Conservation (phyloP, 306 rosid genomes). For the Glycyrrhiza uralensis region DNA sequence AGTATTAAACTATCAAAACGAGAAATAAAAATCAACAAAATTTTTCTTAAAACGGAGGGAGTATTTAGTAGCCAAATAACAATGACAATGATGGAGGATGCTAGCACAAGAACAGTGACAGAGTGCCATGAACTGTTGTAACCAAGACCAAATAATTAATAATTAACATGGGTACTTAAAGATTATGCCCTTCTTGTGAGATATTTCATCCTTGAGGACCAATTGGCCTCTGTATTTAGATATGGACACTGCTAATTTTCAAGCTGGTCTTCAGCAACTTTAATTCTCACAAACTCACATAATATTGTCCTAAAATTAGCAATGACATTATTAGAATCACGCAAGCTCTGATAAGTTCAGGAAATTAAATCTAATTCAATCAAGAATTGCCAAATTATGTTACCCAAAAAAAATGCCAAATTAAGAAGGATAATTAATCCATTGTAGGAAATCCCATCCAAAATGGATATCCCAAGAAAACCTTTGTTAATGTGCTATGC, state of each 20-base stretch:
- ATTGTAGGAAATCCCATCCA: background rate
- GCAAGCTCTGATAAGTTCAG: background rate
- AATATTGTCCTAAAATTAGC: background rate
- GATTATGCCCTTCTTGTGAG: constrained; percentile 17
- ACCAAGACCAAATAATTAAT: constrained; percentile 18
- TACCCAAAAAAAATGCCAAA: background rate
- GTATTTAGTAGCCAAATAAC: too few relatives aligned
- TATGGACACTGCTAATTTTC: constrained; percentile 20
- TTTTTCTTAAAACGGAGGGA: too few relatives aligned
- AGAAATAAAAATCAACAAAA: too few relatives aligned
- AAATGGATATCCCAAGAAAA: constrained; percentile 28
- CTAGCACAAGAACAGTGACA: too few relatives aligned
- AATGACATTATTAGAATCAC: background rate
- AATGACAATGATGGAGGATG: too few relatives aligned
- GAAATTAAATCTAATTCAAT: background rate
- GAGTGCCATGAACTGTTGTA: too few relatives aligned
- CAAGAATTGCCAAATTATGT: background rate
- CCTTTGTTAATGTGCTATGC: background rate
- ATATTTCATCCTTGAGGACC: constrained; percentile 20
- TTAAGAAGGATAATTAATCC: constrained; percentile 18
- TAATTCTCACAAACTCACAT: constrained; percentile 14
- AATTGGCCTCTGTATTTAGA: constrained; percentile 17
- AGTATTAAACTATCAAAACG: too few relatives aligned
- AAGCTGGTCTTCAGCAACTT: background rate
- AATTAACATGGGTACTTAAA: constrained; percentile 21